Base-by-base conservation (phyloP, 331 rosid species). In the Cucumis variabilis region DNA sequence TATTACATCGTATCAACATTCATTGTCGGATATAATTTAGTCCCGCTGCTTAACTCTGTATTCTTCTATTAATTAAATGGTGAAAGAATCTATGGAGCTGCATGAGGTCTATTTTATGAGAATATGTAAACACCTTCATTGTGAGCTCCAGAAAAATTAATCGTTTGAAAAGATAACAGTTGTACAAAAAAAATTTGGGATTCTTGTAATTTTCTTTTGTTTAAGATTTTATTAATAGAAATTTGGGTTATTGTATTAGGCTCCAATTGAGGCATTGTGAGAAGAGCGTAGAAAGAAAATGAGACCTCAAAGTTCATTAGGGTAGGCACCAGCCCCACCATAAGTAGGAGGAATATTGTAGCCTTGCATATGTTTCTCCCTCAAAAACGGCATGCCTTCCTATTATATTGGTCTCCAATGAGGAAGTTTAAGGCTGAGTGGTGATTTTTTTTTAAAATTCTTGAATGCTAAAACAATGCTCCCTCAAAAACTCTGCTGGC, bases 61-160 rank as follows among this genome's bases (percentile, higher is more conserved):
- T 55, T 80, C 27, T 27, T 79, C 67, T 14, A 51, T 78, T 27
- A 79, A 25, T 80, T 53, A 62, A 80, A 10, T 25, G 60, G 69
- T 80, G 67, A 80, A 51, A 51, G 48, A 25, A 30, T 24, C 46
- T 55, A 80, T 55, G 84, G 44, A 78, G 84, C 44, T 51, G 67
- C 50, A 16, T 51, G 84, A 25, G 84, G 24, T 78, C n/a, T 15
- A 25, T 80, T 55, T 80, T 53, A 28, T 28, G 69, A 55, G 30
- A 16, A 30, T 58, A 21, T 80, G 25, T 55, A 55, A 79, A 53
- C 84, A 53, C 19, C 68, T 80, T 53, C 27, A 53, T 55, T 55
- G 24, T 80, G 11, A 80, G 25, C 69, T 80, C 10, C 69, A 80
- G 17, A 30, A 53, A 75, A 53, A 11, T 53, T 46, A 79, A 25